Base-by-base conservation (phyloP, 768 basidiomycete genomes). In the Pisolithus tinctorius region DNA sequence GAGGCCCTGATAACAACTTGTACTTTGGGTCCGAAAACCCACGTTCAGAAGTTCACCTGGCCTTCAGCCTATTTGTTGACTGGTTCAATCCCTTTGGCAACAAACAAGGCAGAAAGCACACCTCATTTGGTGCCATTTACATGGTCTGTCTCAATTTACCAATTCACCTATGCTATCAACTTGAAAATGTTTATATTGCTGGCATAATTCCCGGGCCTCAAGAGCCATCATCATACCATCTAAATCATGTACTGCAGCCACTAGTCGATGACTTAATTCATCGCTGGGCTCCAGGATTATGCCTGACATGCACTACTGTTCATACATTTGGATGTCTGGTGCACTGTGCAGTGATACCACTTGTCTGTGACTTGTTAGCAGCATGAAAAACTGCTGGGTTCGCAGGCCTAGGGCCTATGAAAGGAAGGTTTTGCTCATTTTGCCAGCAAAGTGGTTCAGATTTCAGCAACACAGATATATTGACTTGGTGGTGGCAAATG, bases 241-340 rank as follows among this genome's bases (percentile, higher is more conserved):
- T 74, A 7, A 74, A 77, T 37, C 70, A 74, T 42, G 57, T 72
- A 25, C 56, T 78, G 2, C n/a, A 30, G 0, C 71, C 68, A 1
- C 62, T 76, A 13, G 61, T 77, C 4, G 61, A 71, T 36, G 64
- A 72, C n/a, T 58, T 77, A 0, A 43, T 68, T 1, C 27, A 45
- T 0, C 57, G 71, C 10, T 78, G 71, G 69, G 2, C 57, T 11
- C 27, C 50, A n/a, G 71, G 74, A 6, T 48, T 73, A 4, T 59
- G 52, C 42, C 58, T 66, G 17, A 53, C 64, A 0, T 23, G 49
- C 8, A 74, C 71, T 1, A 8, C 43, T 0, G 14, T 23, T 4
- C 51, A 60, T 48, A 48, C 52, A 0, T 4, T 43, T 34, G 74
- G 74, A 3, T 55, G 66, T 1, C 37, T 62, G 2, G 58, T 71